phyloP scores from a whole-genome alignment of 495 filamentous ascomycete species.

The Talaromyces trachyspermus region DNA sequence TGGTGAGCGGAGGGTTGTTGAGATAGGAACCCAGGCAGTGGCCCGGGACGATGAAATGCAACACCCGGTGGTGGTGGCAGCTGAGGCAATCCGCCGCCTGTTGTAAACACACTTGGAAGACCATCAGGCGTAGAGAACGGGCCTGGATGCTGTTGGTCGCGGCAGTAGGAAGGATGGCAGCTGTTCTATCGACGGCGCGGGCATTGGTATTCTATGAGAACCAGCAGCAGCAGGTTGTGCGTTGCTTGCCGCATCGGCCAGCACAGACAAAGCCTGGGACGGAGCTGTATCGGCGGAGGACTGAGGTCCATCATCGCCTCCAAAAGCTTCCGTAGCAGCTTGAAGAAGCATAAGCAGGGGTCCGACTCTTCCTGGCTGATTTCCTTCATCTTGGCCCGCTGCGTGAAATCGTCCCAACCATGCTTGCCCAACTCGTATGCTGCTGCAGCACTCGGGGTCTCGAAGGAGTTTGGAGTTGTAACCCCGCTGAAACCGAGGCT shows the following conservation, averaged over 20 bases:
- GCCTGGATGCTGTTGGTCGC: not conserved
- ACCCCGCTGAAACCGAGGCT: conserved; percentile 27
- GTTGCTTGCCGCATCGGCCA: conserved; percentile 6
- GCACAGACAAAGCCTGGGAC: not conserved
- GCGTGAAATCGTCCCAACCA: conserved; percentile 38
- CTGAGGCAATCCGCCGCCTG: not conserved
- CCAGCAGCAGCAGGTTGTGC: not conserved
- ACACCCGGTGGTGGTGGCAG: conserved; percentile 1
- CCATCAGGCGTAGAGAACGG: not conserved
- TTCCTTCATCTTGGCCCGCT: conserved; percentile 34
- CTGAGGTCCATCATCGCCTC: not conserved
- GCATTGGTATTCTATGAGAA: not conserved
- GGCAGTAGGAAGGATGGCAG: not conserved
- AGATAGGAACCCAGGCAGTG: not conserved
- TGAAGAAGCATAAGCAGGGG: not conserved
- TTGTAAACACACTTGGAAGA: not conserved
- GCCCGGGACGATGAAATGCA: not conserved
- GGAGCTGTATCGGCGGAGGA: not conserved
- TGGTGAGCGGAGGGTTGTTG: not conserved
- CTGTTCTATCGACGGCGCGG: not conserved
- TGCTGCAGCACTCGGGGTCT: conserved; percentile 27
- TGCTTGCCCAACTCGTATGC: conserved; percentile 25
- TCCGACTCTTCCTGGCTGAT: conserved; percentile 16
- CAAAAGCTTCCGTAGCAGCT: not conserved
- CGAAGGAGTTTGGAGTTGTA: conserved; percentile 31